A percentile compares a stretch with the other conserved stretches of the same genome.
These are phyloP conservation scores for Cordyceps farinosa DNA, from an alignment of 2,329 filamentous ascomycete species.

Conservation along the genomic window DNA sequence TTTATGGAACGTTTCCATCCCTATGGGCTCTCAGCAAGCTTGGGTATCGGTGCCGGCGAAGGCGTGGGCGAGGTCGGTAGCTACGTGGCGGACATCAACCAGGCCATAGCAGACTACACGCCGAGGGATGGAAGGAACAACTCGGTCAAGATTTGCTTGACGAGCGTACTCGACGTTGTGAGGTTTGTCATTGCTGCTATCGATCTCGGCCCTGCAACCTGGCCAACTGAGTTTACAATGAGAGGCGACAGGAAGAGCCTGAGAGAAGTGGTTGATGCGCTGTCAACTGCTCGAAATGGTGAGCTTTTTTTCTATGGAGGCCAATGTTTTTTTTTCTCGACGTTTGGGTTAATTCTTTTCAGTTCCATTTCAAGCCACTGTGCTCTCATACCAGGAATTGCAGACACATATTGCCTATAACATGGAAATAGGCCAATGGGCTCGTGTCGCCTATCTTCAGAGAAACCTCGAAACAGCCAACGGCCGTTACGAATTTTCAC, in stretches of 20 bases:
- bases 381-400: constrained; percentile 39
- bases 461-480: constrained; percentile 65
- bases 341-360: neutral
- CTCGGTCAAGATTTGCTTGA: constrained; percentile 60
- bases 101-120: constrained; percentile 57
- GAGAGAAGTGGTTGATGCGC: constrained; percentile 52
- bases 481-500: constrained; percentile 62
- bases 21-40: constrained; percentile 51
- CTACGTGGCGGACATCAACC: constrained; percentile 62
- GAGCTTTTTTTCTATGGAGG: constrained; percentile 22
- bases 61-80: constrained; percentile 57
- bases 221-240: constrained; percentile 68
- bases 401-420: constrained; percentile 39
- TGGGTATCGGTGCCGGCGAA: constrained; percentile 53
- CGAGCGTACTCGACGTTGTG: constrained; percentile 65
- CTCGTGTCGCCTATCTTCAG: constrained; percentile 52
- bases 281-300: constrained; percentile 49
- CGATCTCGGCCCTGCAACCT: constrained; percentile 55
- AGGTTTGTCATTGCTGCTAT: constrained; percentile 68
- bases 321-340: neutral
- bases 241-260: constrained; percentile 63
- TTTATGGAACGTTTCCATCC: constrained; percentile 74
- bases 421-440: constrained; percentile 45
- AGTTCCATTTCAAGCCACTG: constrained; percentile 40
- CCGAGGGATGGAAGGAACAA: constrained; percentile 48